Conservation (phyloP, 2,329 filamentous ascomycete species). For the Ophiostoma tasmaniense region DNA sequence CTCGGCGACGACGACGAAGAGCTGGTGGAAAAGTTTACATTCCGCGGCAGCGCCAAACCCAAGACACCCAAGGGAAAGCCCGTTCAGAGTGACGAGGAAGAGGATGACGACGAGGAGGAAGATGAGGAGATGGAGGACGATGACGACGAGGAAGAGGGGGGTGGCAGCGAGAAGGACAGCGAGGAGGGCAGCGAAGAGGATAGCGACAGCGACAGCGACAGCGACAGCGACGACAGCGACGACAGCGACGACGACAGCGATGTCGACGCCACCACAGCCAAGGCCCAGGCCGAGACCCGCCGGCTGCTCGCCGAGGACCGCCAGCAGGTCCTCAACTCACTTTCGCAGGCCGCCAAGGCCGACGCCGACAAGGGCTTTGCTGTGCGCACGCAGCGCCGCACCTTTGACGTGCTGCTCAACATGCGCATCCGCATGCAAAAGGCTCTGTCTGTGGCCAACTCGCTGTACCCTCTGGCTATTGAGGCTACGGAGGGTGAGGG, state of each 20-base stretch:
- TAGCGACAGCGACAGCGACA: conserved; percentile 27
- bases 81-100: conserved; percentile 27
- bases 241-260: conserved; percentile 30
- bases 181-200: conserved; percentile 39
- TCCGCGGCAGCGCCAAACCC: conserved; percentile 50
- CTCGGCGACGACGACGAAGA: conserved; percentile 81
- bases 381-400: conserved; percentile 74
- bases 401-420: conserved; percentile 83
- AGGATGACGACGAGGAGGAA: conserved; percentile 25
- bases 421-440: conserved; percentile 90
- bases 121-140: conserved; percentile 22
- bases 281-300: conserved; percentile 49
- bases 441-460: conserved; percentile 73
- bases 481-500: conserved; percentile 28
- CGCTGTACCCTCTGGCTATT: conserved; percentile 45
- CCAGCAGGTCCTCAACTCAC: conserved; percentile 54
- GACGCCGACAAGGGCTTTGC: conserved; percentile 81
- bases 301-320: conserved; percentile 61
- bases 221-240: conserved; percentile 26
- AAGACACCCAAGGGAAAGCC: conserved; percentile 29
- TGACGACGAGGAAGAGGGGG: conserved; percentile 23
- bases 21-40: conserved; percentile 64
- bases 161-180: conserved; percentile 22
- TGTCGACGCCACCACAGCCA: conserved; percentile 26
- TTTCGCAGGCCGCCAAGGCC: conserved; percentile 56